Base-by-base conservation (phyloP, 1,284 basidiomycete genomes). In the Apiotrichum porosum region DNA sequence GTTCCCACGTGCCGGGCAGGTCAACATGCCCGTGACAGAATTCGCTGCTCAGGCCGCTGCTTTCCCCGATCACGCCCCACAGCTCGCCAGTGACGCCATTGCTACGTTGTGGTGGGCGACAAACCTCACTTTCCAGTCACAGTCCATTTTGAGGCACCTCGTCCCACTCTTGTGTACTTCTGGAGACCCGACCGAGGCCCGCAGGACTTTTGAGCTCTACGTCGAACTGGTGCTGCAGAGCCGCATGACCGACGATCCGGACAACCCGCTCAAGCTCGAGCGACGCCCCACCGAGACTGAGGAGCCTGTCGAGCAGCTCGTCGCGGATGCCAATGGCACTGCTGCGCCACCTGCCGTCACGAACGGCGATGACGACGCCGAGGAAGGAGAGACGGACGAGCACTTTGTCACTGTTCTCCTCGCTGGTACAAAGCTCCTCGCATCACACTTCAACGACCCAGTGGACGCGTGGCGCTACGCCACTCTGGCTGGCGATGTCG, bases 81-180 rank as follows among this genome's bases (percentile, higher is more conserved):
- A 31, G 42, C 55, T 61, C 22, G 46, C 50, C 3, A 47, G 43
- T 47, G 44, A 59, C 40, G 43, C 56, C 6, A 56, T 62, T 15
- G 58, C 90, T 82, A 78, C 88, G 14, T 77, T 95, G 1, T 92
- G 89, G 85, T 91, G 89, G 88, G 84, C 88, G 2, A 91, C 88
- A 9, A 83, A 84, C 17, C 79, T 90, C 19, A 95, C 91, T 0
- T 94, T 95, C 77, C 91, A 94, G 64, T 92, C 88, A 1, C 84
- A 85, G 57, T 80, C 83, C 9, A 76, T 94, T 14, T 80, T 88
- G 48, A 83, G 90, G 0, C 87, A 93, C 68, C 83, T 94, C 76
- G 81, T 82, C 14, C 82, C 83, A 1, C 71, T 92, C 0, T 75
- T 87, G 9, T 79, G 82, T 42, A 77, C 83, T 6, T 77, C 80